These are phyloP conservation scores for Crepidotus variabilis DNA, from an alignment of 768 basidiomycete genomes.

Conservation along the genomic window DNA sequence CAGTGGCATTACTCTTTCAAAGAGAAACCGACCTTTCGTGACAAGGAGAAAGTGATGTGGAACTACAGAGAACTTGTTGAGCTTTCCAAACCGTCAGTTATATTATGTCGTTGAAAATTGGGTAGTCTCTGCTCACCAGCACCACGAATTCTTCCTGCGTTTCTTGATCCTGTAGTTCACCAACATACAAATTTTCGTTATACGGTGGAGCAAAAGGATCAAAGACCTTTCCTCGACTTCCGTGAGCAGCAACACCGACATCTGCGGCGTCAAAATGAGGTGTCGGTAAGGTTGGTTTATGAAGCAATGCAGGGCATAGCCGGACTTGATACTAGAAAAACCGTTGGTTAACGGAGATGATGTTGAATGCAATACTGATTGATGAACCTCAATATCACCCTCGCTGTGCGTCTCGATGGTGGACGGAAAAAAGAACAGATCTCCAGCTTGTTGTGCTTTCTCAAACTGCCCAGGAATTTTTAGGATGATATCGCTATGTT, in stretches of 20 bases:
- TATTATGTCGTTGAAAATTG: not conserved
- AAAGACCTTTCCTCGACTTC: slow-evolving; percentile 27
- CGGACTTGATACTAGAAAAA: slow-evolving; percentile 74
- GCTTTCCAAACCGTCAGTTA: slow-evolving; percentile 31
- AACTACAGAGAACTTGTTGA: slow-evolving; percentile 85
- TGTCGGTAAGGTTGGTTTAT: slow-evolving; percentile 61
- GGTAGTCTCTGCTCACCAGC: slow-evolving; percentile 46
- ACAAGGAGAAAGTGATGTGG: slow-evolving; percentile 85
- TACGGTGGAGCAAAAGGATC: slow-evolving; percentile 92
- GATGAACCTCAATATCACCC: slow-evolving; percentile 54
- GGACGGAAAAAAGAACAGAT: slow-evolving; percentile 79
- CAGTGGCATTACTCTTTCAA: not conserved
- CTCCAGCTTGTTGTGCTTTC: slow-evolving; percentile 56
- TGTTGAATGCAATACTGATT: not conserved
- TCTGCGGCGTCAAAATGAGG: slow-evolving; percentile 30
- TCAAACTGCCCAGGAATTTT: slow-evolving; percentile 52
- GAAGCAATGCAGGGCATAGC: slow-evolving; percentile 78
- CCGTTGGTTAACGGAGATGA: not conserved
- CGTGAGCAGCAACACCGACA: slow-evolving; percentile 18
- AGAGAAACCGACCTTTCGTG: slow-evolving; percentile 60
- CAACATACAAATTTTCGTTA: slow-evolving; percentile 67
- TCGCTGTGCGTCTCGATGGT: slow-evolving; percentile 58
- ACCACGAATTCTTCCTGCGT: slow-evolving; percentile 58
- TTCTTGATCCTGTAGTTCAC: slow-evolving; percentile 65
- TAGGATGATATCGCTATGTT: slow-evolving; percentile 49